phyloP scores from a whole-genome alignment of 441 rosid genomes.

The Melianthus villosus region DNA sequence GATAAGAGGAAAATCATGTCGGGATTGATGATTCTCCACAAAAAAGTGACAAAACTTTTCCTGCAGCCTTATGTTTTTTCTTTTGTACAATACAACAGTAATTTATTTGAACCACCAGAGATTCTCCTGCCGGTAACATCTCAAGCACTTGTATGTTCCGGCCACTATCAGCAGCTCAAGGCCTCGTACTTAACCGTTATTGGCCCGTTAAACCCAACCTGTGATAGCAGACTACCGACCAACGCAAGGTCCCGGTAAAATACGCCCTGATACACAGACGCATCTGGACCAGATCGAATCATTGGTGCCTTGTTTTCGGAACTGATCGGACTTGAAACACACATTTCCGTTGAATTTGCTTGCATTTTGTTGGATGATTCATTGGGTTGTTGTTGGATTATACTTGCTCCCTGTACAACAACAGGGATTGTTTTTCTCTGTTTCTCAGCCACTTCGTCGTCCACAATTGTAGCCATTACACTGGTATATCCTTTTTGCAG shows the following conservation, averaged over 20 bases:
- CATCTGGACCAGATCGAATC: too few species aligned
- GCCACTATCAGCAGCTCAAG: slow-evolving; percentile 45
- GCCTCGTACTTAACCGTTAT: slow-evolving; percentile 70
- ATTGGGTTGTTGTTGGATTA: too few species aligned
- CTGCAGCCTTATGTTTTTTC: slow-evolving; percentile 16
- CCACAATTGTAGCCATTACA: slow-evolving; percentile 36
- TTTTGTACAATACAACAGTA: slow-evolving; percentile 24
- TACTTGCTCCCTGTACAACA: too few species aligned
- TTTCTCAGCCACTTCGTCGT: slow-evolving; percentile 50
- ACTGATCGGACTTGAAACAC: slow-evolving; percentile 10
- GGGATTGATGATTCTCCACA: too few species aligned
- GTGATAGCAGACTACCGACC: slow-evolving; percentile 54
- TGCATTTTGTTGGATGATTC: too few species aligned
- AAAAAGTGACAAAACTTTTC: slow-evolving; percentile 47
- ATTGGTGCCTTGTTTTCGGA: slow-evolving; percentile 15
- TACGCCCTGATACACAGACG: slow-evolving; percentile 46
- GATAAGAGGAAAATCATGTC: slow-evolving; percentile 9
- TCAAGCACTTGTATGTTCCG: slow-evolving; percentile 5
- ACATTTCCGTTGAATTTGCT: slow-evolving; percentile 12
- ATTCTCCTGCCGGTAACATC: slow-evolving; percentile 26
- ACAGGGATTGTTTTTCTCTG: slow-evolving; percentile 28
- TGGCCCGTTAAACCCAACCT: slow-evolving; percentile 62
- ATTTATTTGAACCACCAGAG: slow-evolving; percentile 22
- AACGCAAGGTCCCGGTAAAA: slow-evolving; percentile 73
- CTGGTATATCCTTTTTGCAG: slow-evolving; percentile 60